Evolutionary conservation across 2,329 filamentous ascomycete genomes (phyloP).

Genomic region (Pyrenophora seminiperda): DNA sequence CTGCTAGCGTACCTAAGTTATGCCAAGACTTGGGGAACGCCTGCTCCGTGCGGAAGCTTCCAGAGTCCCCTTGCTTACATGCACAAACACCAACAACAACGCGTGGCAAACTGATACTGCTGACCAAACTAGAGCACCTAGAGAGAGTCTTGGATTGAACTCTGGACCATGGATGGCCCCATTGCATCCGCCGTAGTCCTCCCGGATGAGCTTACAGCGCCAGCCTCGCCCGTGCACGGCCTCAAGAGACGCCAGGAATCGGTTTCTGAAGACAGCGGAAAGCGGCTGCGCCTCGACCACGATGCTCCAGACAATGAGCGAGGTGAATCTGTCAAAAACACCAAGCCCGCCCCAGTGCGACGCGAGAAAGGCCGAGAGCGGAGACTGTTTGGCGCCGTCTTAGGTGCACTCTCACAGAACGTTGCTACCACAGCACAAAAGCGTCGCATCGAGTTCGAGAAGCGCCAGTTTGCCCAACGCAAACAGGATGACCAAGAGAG

Average conservation of each 20-base stretch:
- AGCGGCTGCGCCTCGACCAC: constrained; percentile 58
- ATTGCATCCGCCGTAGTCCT: constrained; percentile 62
- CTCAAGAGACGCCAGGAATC: constrained; percentile 63
- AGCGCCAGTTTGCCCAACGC: constrained; percentile 76
- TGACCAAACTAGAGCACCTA: background rate
- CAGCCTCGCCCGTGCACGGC: constrained; percentile 35
- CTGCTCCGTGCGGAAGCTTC: constrained; percentile 36
- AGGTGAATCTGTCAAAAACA: constrained; percentile 26
- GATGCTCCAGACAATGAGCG: constrained; percentile 29
- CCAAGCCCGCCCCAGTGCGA: constrained; percentile 47
- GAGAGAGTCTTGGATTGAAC: background rate
- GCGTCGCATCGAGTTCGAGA: constrained; percentile 79
- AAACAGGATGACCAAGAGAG: constrained; percentile 74
- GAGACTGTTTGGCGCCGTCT: constrained; percentile 81
- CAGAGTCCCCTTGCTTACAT: constrained; percentile 6
- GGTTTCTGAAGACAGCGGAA: constrained; percentile 55
- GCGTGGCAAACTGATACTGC: constrained; percentile 1
- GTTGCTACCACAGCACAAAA: constrained; percentile 64
- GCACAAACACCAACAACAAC: background rate
- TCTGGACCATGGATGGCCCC: constrained; percentile 44
- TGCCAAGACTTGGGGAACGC: constrained; percentile 18
- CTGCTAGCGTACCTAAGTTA: constrained; percentile 16
- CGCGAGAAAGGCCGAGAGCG: constrained; percentile 80
- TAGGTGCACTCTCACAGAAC: constrained; percentile 78
- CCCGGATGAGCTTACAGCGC: constrained; percentile 50